Evolutionary conservation across 1,139 yeast genomes (phyloP), one percentile per base, ranked within the genome.

Genomic region (Taphrina deformans): DNA sequence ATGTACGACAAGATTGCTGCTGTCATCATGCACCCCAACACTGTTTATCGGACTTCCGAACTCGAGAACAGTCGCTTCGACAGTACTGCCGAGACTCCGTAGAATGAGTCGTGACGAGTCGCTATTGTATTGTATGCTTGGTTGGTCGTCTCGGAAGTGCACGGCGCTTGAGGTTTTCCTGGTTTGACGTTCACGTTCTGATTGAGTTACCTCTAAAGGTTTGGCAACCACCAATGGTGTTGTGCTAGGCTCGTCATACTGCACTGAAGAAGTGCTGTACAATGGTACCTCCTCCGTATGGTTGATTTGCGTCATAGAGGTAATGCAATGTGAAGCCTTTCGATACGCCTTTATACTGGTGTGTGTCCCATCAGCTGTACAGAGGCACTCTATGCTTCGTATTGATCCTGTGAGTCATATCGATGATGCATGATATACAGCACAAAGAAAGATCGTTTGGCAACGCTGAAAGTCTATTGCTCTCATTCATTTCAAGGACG

Each of bases 1-100:
- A 46, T 65, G 66, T 2, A 65, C 59, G 24, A 48, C 53, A 24
- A 65, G 48, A 40, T 59, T 59, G 40, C 48, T 44, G 26, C 55
- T 59, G 21, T 59, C 63, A 35, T 59, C 63, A 31, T 59, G 63
- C 10, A 48, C 18, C 4, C 63, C 63, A 12, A 31, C 63, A 26
- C 51, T 31, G n/a, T 14, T 38, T 2, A 59, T 59, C 31, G 33
- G 12, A n/a, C 12, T 10, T 27, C 63, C 63, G n/a, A 24, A 59
- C 10, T 59, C 56, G 31, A 59, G 33, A 3, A 50, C 56, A 16
- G 63, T 48, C 5, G 63, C 16, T 4, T 33, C 48, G 29, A 18
- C 50, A 6, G 10, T 14, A 18, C 55, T 50, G 26, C 27, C 52
- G 10, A 59, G 45, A n/a, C 44, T 24, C 5, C 23, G 14, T 7